Evolutionary conservation across 345 rosid species (phyloP).

Genomic region (Populus alba): DNA sequence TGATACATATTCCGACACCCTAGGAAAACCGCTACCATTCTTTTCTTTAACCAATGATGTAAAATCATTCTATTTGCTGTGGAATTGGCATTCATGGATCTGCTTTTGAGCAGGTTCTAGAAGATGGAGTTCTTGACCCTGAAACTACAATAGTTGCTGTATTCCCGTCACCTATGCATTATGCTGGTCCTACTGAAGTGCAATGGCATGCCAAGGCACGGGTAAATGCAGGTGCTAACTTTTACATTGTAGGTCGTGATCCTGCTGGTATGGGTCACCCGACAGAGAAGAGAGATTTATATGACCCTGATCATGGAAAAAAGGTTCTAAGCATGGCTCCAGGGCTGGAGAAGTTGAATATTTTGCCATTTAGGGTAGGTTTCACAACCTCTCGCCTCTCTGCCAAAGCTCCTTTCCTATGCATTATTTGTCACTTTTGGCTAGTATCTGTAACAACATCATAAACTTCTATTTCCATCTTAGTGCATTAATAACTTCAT

Average conservation of each 20-base stretch:
- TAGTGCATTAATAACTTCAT: not conserved
- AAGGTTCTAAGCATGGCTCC: slow-evolving; percentile 98
- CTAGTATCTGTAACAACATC: not conserved
- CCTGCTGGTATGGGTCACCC: slow-evolving; percentile 99
- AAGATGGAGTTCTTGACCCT: slow-evolving; percentile 90
- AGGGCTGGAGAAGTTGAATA: slow-evolving; percentile 88
- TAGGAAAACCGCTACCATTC: not conserved
- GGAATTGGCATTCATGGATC: not conserved
- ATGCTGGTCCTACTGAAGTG: slow-evolving; percentile 99
- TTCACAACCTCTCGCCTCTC: not conserved
- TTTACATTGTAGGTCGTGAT: slow-evolving; percentile 96
- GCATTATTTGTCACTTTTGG: not conserved
- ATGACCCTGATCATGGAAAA: slow-evolving; percentile 96
- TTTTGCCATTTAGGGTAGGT: slow-evolving; percentile 88
- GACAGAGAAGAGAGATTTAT: slow-evolving; percentile 85
- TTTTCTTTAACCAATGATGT: not conserved
- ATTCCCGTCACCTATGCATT: slow-evolving; percentile 97
- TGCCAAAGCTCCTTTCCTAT: not conserved
- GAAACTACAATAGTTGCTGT: slow-evolving; percentile 87
- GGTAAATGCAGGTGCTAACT: slow-evolving; percentile 93
- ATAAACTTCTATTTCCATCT: not conserved
- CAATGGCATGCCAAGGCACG: slow-evolving; percentile 99
- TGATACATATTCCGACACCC: not conserved
- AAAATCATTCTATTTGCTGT: not conserved
- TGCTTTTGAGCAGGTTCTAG: slow-evolving; percentile 56